Evolutionary conservation across 2,329 filamentous ascomycete species (phyloP).

Genomic region (Dactylonectria macrodidyma): DNA sequence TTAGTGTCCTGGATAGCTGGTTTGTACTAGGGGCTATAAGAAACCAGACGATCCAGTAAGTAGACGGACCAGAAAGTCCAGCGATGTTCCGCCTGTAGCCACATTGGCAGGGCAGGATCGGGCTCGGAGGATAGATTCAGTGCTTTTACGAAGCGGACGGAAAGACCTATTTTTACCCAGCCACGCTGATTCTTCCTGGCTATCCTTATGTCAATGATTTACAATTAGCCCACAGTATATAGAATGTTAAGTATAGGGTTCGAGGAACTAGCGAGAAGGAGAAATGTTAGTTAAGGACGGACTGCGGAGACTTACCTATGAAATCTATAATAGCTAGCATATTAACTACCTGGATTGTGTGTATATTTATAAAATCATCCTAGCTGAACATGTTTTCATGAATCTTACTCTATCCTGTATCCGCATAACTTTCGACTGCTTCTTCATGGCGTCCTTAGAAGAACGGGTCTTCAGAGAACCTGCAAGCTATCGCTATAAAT

Average conservation of each 20-base stretch:
- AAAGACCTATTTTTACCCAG: slow-evolving; percentile 9
- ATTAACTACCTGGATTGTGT: neutral
- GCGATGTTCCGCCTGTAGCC: slow-evolving; percentile 1
- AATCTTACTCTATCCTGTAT: neutral
- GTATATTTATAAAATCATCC: slow-evolving; percentile 4
- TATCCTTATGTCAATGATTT: neutral
- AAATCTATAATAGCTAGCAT: slow-evolving; percentile 5
- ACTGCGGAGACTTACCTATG: neutral
- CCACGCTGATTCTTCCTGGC: neutral
- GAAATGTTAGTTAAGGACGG: neutral
- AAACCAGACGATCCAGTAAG: slow-evolving; percentile 2
- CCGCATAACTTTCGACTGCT: neutral
- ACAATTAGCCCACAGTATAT: neutral
- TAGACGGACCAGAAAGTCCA: slow-evolving; percentile 9
- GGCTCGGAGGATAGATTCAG: slow-evolving; percentile 5
- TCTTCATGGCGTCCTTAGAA: slow-evolving; percentile 2
- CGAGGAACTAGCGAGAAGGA: neutral
- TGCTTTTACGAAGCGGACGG: slow-evolving; percentile 7
- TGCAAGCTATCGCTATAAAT: neutral
- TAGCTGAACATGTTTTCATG: neutral
- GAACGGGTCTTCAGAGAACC: slow-evolving; percentile 6
- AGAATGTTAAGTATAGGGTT: neutral
- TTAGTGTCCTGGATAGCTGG: slow-evolving; percentile 5
- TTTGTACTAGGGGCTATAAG: slow-evolving; percentile 1
- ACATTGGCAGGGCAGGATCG: slow-evolving; percentile 1